Base-by-base conservation (phyloP, 805 yeast genomes). In the Nakazawaea sp. region DNA sequence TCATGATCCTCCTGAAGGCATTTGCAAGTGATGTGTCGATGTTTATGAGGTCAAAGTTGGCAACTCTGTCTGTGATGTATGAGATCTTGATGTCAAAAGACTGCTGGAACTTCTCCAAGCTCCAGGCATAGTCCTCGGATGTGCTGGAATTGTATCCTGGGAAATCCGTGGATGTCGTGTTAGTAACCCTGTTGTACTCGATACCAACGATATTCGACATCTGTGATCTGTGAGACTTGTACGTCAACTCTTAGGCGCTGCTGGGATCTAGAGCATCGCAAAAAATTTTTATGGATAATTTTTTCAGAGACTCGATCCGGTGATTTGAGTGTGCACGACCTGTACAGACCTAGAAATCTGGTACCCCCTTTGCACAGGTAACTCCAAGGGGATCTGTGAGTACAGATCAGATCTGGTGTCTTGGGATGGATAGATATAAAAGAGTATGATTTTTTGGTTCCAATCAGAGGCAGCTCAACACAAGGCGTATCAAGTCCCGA, bases 1-100 rank as follows among this genome's bases (percentile, higher is more conserved):
- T 79, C 97, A 92, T 89, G 50, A 92, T 84, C 54, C 98, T 81
- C 56, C 98, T 81, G 62, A 90, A 88, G 0, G 98, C 97, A 64
- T 92, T 92, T 31, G 97, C 89, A 41, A 92, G 67, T 10, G 97
- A 85, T 1, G 97, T 84, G 59, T 92, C 98, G 35, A 89, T 63
- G 51, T 86, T 81, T 41, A 84, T 63, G 45, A 92, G 66, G 58
- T 92, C 98, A 51, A 92, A 92, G 58, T 86, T 87, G 40, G 90
- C 87, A 21, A 68, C 63, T 56, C 89, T 72, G 42, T 79, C 82
- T 32, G 75, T 68, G 42, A 80, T 62, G 50, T 76, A 73, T 6
- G 79, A 64, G 46, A 90, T 75, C 43, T 80, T 66, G 44, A 90
- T 75, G 43, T 78, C 78, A 48, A 84, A 78, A 15, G 62, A 55